Evolutionary conservation across 768 basidiomycete species (phyloP), one percentile per base, ranked within the genome.

Genomic region (Termitomyces sp.): DNA sequence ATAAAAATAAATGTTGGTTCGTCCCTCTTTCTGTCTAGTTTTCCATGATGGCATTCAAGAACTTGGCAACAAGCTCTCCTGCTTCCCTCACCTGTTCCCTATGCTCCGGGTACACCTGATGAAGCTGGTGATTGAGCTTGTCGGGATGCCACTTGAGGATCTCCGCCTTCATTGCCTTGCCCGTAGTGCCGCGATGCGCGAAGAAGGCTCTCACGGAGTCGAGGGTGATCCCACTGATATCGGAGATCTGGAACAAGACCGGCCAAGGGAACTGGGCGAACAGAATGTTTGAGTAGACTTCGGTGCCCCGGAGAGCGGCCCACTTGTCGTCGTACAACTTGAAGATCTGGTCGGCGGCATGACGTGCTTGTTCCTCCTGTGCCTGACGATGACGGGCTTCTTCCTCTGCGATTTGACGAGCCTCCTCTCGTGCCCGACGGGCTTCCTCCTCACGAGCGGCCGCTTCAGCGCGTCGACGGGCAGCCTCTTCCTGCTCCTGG

Each of bases 71-170:
- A 1, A 60, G 57, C 4, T 73, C 77, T 12, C 76, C 74, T 0
- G 74, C 75, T 49, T 72, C 71, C 41, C 53, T 58, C 5, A 78
- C 75, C 10, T 53, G 54, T 19, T 62, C 65, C 44, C 68, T 68
- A 14, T 82, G 72, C 4, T 63, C 56, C 4, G 61, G 59, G 5
- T 63, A 55, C 8, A 83, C 70, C 45, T 69, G 75, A 8, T 63
- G 60, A 27, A 78, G 63, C 8, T 63, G 71, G 12, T 63, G 55
- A 56, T 77, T 66, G 61, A 83, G 78, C 61, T 80, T 83, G 59
- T 86, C 83, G 5, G 82, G 80, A 58, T 85, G 82, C 73, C 78
- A 85, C 21, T 75, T 72, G 44, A 82, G 63, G 31, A 83, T 65
- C 60, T 85, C 82, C n/a, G 57, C 59, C 57, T 71, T 76, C 58